Conservation (phyloP, 495 filamentous ascomycete species). For the Aspergillus wentii region DNA sequence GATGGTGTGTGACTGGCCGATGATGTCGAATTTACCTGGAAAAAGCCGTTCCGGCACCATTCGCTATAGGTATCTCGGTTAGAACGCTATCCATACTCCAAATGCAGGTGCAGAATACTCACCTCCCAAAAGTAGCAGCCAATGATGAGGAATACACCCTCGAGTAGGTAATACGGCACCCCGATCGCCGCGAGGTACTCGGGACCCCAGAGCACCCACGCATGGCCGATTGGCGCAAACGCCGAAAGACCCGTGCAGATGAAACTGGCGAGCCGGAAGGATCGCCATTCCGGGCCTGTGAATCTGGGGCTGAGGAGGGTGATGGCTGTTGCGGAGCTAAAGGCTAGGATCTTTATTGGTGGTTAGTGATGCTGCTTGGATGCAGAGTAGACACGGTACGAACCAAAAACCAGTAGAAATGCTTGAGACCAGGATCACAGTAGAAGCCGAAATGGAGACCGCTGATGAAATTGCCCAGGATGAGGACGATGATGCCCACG, state of each 20-base stretch:
- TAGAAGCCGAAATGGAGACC: constrained; percentile 21
- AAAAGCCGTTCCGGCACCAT: constrained; percentile 13
- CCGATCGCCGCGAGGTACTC: constrained; percentile 36
- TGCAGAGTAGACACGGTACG: constrained; percentile 2
- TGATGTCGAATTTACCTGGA: constrained; percentile 14
- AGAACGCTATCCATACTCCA: background rate
- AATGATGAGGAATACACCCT: constrained; percentile 26
- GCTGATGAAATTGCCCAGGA: constrained; percentile 17
- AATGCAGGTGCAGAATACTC: background rate
- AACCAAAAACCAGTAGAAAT: constrained; percentile 15
- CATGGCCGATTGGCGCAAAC: constrained; percentile 44
- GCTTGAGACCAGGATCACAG: constrained; percentile 10
- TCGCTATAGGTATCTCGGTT: too few species aligned
- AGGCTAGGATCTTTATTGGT: constrained; percentile 7
- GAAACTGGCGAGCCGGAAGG: constrained; percentile 36
- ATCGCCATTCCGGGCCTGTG: constrained; percentile 8
- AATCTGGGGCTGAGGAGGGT: constrained; percentile 13
- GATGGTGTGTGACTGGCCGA: constrained; percentile 16
- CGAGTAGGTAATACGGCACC: constrained; percentile 38
- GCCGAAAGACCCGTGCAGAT: constrained; percentile 43
- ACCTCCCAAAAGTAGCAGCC: constrained; percentile 23
- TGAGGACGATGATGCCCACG: constrained; percentile 13
- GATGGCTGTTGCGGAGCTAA: constrained; percentile 7
- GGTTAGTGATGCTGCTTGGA: background rate
- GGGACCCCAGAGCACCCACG: constrained; percentile 33